These are phyloP conservation scores for Lodderomyces parapsilosis DNA, from an alignment of 1,139 yeast species.

Conservation along the genomic window DNA sequence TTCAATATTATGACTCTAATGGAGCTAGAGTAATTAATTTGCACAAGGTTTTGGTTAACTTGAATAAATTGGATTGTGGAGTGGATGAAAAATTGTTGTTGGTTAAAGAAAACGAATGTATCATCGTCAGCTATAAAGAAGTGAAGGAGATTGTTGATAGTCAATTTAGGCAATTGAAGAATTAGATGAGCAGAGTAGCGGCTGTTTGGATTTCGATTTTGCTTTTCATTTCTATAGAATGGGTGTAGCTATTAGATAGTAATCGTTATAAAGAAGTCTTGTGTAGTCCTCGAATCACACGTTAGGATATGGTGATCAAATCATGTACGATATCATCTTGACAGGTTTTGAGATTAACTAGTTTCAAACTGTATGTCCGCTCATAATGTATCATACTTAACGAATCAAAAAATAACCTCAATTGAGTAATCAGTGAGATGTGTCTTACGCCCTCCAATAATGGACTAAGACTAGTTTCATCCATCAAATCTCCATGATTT, in stretches of 20 bases:
- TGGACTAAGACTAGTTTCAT: constrained; percentile 35
- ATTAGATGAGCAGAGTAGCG: constrained; percentile 30
- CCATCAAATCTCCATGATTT: constrained; percentile 13
- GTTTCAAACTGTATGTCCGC: constrained; percentile 57
- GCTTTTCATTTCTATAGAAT: neutral
- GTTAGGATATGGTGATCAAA: constrained; percentile 12
- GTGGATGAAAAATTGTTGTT: constrained; percentile 78
- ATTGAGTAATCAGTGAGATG: constrained; percentile 46
- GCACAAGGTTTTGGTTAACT: constrained; percentile 71
- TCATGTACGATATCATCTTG: constrained; percentile 57
- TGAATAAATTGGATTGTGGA: constrained; percentile 93
- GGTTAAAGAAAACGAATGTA: constrained; percentile 69
- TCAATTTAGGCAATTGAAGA: constrained; percentile 49
- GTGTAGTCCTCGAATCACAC: neutral
- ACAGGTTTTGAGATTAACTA: constrained; percentile 49
- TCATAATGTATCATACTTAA: constrained; percentile 75
- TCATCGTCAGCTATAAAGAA: constrained; percentile 78
- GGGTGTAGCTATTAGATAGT: neutral
- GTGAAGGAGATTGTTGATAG: constrained; percentile 71
- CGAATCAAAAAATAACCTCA: constrained; percentile 69
- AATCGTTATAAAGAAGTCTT: neutral
- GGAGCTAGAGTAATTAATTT: constrained; percentile 82
- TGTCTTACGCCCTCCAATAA: constrained; percentile 45
- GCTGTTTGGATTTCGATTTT: neutral
- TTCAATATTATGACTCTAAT: constrained; percentile 69